These are phyloP conservation scores for Aureobasidium uvarum DNA, from an alignment of 2,329 filamentous ascomycete species.

Conservation along the genomic window DNA sequence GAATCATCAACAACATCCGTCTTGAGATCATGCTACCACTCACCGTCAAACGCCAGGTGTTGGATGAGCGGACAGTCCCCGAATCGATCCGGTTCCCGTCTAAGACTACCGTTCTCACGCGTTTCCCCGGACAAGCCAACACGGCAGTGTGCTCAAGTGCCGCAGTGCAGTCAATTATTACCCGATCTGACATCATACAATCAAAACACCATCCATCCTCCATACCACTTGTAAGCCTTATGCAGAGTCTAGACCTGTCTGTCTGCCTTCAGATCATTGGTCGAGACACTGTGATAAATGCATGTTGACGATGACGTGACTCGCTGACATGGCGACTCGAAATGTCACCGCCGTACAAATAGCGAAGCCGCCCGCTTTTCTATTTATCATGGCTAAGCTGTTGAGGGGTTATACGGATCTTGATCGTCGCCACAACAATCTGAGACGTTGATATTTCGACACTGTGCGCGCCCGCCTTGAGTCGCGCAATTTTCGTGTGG, in stretches of 20 bases:
- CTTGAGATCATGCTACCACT: neutral
- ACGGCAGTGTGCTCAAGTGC: conserved; percentile 14
- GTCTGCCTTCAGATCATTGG: neutral
- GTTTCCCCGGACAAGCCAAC: conserved; percentile 16
- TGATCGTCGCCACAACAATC: neutral
- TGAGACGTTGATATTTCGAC: neutral
- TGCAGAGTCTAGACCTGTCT: neutral
- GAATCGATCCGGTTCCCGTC: neutral
- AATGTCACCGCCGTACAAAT: neutral
- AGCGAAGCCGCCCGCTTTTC: conserved; percentile 1
- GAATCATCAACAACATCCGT: no score
- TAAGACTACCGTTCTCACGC: neutral
- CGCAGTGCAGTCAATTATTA: conserved; percentile 8
- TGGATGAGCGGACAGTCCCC: neutral
- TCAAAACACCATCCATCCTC: neutral
- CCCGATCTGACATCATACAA: neutral
- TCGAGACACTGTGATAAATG: neutral
- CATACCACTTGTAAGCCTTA: neutral
- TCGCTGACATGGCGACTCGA: neutral
- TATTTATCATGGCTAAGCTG: conserved; percentile 20
- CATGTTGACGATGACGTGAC: neutral
- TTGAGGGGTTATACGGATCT: conserved; percentile 17
- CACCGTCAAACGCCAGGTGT: neutral
- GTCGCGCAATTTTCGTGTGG: neutral
- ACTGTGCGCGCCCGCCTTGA: neutral